phyloP scores from a whole-genome alignment of 179 eudicot species.

The Beta macrorhiza region DNA sequence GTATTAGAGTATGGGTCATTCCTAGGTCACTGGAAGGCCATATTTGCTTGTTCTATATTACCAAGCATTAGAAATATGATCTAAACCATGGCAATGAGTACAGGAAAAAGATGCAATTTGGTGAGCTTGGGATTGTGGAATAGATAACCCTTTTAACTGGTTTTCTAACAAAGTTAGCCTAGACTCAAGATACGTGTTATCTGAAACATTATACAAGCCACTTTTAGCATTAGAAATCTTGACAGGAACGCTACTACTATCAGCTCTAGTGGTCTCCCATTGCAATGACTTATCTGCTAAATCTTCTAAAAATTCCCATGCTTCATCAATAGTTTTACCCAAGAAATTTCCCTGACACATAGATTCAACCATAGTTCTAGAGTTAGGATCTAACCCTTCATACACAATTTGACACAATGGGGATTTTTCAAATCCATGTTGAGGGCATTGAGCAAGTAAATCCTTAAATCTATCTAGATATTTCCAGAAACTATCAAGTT shows the following conservation, averaged over 20 bases:
- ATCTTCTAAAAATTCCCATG: not conserved
- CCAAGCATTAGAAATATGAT: not conserved
- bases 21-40: not conserved
- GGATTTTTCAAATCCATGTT: not conserved
- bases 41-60: not conserved
- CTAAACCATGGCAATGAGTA: not conserved
- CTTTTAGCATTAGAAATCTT: not conserved
- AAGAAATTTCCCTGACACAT: not conserved
- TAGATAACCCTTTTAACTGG: not conserved
- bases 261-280: constrained; percentile 4
- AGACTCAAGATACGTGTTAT: not conserved
- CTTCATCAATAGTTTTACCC: not conserved
- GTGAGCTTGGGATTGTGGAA: not conserved
- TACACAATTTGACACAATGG: not conserved
- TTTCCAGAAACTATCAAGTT: no score
- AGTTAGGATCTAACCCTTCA: not conserved
- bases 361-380: constrained; percentile 10
- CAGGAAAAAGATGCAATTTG: not conserved
- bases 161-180: not conserved
- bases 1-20: not conserved
- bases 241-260: not conserved
- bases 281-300: not conserved
- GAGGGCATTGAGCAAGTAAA: no score
- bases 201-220: not conserved
- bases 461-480: no score